Evolutionary conservation across 345 rosid species (phyloP).

Genomic region (Ricinus communis): DNA sequence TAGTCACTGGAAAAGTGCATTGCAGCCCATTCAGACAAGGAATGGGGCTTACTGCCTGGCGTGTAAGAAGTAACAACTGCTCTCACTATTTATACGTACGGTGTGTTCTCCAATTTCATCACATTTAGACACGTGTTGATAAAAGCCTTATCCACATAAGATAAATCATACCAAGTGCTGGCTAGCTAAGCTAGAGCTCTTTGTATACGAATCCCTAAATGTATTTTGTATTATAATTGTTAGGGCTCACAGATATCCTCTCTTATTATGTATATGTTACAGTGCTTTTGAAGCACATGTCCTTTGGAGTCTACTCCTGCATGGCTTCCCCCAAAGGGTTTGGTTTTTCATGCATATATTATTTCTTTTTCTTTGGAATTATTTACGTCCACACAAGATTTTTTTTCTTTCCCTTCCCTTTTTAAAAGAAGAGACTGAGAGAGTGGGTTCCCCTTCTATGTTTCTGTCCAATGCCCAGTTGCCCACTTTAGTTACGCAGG

Average conservation of each 20-base stretch:
- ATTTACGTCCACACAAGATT: too few species aligned
- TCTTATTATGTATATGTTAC: background rate
- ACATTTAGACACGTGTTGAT: conserved; percentile 25
- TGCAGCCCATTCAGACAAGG: conserved; percentile 31
- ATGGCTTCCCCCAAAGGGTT: background rate
- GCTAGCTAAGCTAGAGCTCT: background rate
- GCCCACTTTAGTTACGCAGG: too few species aligned
- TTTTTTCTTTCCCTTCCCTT: too few species aligned
- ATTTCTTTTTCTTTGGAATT: background rate
- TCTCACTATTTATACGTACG: background rate
- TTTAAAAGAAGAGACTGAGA: background rate
- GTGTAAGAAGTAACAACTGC: background rate
- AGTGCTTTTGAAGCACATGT: conserved; percentile 5
- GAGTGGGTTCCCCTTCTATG: background rate
- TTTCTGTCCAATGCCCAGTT: background rate
- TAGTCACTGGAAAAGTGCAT: conserved; percentile 16
- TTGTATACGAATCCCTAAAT: too few species aligned
- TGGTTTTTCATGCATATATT: background rate
- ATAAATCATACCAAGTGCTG: background rate
- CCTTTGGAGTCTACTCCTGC: conserved; percentile 1
- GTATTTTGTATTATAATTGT: too few species aligned
- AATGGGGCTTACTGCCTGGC: conserved; percentile 29
- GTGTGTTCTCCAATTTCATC: background rate
- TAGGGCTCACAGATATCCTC: too few species aligned
- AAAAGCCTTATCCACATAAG: conserved; percentile 28